Evolutionary conservation across 2,329 filamentous ascomycete genomes (phyloP).

Genomic region (Penicillium crustosum): DNA sequence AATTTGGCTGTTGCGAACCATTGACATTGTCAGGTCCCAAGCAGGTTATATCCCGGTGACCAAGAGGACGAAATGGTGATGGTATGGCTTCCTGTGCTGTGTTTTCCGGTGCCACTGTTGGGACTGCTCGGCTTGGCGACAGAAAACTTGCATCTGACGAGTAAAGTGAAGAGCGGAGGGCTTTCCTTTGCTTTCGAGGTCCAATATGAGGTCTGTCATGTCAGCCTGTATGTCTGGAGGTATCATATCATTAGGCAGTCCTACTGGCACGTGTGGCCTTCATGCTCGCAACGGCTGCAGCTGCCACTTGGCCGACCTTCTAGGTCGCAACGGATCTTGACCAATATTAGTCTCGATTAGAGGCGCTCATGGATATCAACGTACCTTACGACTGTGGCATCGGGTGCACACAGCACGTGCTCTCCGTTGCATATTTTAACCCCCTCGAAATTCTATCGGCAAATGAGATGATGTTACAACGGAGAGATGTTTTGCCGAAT

Average conservation of each 20-base stretch:
- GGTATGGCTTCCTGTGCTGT: neutral
- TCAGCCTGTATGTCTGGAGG: neutral
- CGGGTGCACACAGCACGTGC: conserved; percentile 9
- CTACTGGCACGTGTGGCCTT: conserved; percentile 7
- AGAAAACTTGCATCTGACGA: neutral
- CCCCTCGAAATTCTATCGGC: neutral
- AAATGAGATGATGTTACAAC: neutral
- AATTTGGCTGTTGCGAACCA: neutral
- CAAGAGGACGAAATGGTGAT: neutral
- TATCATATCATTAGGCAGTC: neutral
- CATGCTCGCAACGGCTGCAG: conserved; percentile 10
- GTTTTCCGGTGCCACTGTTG: neutral
- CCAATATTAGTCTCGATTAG: neutral
- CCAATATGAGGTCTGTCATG: conserved; percentile 1
- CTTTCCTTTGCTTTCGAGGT: conserved; percentile 1
- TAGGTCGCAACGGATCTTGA: conserved; percentile 12
- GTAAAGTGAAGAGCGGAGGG: neutral
- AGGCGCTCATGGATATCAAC: neutral
- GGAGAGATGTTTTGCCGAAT: conserved; percentile 2
- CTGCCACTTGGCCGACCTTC: conserved; percentile 4
- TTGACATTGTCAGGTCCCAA: neutral
- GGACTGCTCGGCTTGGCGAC: neutral
- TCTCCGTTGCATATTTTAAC: neutral
- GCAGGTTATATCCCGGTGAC: neutral
- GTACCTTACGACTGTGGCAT: conserved; percentile 10